Base-by-base conservation (phyloP, 2,329 filamentous ascomycete species). In the Apiospora malaysiana region DNA sequence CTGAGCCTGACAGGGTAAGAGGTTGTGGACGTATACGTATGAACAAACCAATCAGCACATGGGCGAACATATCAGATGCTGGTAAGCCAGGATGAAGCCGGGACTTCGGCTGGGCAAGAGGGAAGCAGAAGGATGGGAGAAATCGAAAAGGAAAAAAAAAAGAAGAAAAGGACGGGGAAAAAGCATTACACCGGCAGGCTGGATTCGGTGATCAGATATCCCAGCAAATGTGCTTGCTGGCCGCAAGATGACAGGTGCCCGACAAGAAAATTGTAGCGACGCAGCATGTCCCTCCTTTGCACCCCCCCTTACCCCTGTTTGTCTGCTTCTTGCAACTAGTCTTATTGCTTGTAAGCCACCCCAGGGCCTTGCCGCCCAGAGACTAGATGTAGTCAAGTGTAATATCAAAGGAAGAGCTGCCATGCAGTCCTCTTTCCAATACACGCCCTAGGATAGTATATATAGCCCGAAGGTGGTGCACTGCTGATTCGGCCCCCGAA, bases 161-260 rank as follows among this genome's bases (percentile, higher is more conserved):
- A 37, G 18, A n/a, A n/a, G n/a, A n/a, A n/a, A n/a, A n/a, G n/a
- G n/a, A n/a, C n/a, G n/a, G n/a, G n/a, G n/a, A n/a, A n/a, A n/a
- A n/a, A n/a, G n/a, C 12, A 25, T 25, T n/a, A 49, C n/a, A n/a
- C 46, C 27, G 16, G 27, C 27, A 63, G 25, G 27, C 51, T 40
- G 56, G 56, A 59, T 63, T 63, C 56, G 56, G 32, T 32, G 56
- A 32, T 63, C 56, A 32, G 56, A 32, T 14, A 63, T 14, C 56
- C n/a, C 56, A 63, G 56, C n/a, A 40, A 37, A 63, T 21, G 56
- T 27, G 56, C 56, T 18, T 27, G 27, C 56, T 18, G 6, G 32
- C 32, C 32, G 56, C 56, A n/a, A 10, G 14, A 40, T 63, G 56
- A 40, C 49, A 63, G 27, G n/a, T 59, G 18, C 27, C 51, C 27